Evolutionary conservation across 495 filamentous ascomycete species (phyloP).

Genomic region (Podospora australis): DNA sequence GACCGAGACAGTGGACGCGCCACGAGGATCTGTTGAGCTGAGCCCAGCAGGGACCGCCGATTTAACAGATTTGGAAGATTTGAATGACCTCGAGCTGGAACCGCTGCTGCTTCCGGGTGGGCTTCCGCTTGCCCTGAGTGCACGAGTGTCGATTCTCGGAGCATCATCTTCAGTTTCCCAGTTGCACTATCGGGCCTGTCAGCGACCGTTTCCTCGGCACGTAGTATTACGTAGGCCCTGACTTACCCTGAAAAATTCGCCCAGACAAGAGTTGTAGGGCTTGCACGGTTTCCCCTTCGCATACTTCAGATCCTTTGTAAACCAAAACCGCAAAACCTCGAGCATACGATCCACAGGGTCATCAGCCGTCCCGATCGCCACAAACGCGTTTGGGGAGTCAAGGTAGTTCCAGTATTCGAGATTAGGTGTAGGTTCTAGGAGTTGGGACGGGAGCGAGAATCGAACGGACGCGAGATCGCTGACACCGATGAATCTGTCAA

Average conservation of each 20-base stretch:
- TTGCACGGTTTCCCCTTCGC: conserved; percentile 98
- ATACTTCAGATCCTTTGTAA: conserved; percentile 98
- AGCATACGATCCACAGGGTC: conserved; percentile 89
- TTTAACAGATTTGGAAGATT: conserved; percentile 44
- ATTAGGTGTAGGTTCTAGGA: conserved; percentile 92
- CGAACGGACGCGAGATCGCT: conserved; percentile 90
- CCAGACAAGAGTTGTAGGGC: conserved; percentile 92
- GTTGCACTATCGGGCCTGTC: conserved; percentile 57
- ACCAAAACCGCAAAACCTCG: conserved; percentile 92
- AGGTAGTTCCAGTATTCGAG: conserved; percentile 99
- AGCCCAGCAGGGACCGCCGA: conserved; percentile 17
- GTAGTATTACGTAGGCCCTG: too few relatives aligned
- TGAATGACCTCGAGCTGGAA: too few relatives aligned
- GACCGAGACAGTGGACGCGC: conserved; percentile 39
- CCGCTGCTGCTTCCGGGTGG: conserved; percentile 40
- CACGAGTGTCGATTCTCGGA: conserved; percentile 40
- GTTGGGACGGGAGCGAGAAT: conserved; percentile 91
- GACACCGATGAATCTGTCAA: conserved; percentile 78
- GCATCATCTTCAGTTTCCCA: conserved; percentile 81
- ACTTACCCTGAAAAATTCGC: conserved; percentile 93
- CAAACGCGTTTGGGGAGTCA: conserved; percentile 90
- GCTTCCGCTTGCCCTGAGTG: conserved; percentile 23
- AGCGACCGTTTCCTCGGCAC: background rate
- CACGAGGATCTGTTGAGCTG: conserved; percentile 25
- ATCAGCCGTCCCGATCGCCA: conserved; percentile 91